A percentile compares a stretch with the other conserved stretches of the same genome.
phyloP scores from a whole-genome alignment of 768 basidiomycete species.

The Pseudohyphozyma bogoriensis region DNA sequence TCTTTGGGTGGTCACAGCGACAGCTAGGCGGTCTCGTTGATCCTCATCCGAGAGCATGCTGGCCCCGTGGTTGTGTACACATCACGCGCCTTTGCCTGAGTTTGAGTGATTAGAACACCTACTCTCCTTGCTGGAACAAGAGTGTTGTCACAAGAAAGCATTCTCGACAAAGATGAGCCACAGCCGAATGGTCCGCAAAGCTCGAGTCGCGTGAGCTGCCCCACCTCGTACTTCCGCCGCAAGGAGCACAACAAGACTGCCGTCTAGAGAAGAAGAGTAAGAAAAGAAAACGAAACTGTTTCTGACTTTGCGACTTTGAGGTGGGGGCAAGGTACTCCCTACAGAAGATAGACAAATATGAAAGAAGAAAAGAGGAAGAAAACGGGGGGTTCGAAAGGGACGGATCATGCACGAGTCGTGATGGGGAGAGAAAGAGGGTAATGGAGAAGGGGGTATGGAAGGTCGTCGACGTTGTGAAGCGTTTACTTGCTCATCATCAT shows the following conservation, averaged over 20 bases:
- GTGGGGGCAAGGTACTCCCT: neutral
- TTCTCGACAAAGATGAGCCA: neutral
- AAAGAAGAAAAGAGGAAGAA: neutral
- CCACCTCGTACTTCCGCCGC: neutral
- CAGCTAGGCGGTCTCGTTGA: no score
- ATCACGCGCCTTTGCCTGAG: neutral
- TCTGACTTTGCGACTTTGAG: neutral
- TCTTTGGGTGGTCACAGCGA: no score
- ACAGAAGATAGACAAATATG: no score
- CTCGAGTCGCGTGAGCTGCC: neutral
- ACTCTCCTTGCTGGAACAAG: no score
- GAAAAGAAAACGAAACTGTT: neutral
- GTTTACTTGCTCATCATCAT: conserved; percentile 3
- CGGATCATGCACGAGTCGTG: no score
- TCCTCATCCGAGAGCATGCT: no score
- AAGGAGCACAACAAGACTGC: neutral
- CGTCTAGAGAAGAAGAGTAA: neutral
- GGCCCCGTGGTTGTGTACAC: no score
- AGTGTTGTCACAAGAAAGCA: no score
- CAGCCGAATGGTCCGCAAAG: neutral
- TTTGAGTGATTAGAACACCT: neutral
- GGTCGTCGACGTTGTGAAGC: no score
- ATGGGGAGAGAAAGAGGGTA: neutral
- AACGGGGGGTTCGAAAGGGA: neutral
- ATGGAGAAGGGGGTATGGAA: no score